Conservation (phyloP, 2,329 filamentous ascomycete species). For the Aspergillus sp. region DNA sequence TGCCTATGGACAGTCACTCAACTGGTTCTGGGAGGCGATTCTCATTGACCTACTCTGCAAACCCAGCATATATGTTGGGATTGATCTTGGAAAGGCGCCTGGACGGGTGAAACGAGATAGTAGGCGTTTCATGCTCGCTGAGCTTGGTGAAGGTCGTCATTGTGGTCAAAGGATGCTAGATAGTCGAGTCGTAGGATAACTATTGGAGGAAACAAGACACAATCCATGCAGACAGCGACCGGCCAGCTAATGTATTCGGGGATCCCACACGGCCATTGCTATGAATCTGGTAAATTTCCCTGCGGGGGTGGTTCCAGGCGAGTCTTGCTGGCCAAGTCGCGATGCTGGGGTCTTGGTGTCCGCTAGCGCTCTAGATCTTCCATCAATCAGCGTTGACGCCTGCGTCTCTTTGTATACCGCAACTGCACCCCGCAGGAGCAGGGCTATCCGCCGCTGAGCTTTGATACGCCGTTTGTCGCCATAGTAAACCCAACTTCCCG, state of each 20-base stretch:
- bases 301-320: conserved; percentile 15
- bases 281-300: conserved; percentile 24
- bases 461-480: neutral
- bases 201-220: conserved; percentile 4
- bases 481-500: neutral
- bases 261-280: conserved; percentile 4
- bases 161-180: conserved; percentile 6
- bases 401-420: neutral
- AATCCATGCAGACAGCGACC: conserved; percentile 7
- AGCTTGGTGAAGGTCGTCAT: conserved; percentile 71
- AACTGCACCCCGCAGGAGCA: neutral
- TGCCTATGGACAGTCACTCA: conserved; percentile 46
- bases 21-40: neutral
- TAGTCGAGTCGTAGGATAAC: too few relatives aligned
- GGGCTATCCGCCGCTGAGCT: neutral
- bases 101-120: conserved; percentile 55
- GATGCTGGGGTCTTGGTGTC: neutral
- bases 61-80: conserved; percentile 73
- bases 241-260: conserved; percentile 10
- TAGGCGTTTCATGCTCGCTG: conserved; percentile 49
- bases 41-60: conserved; percentile 58
- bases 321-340: neutral
- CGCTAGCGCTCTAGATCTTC: conserved; percentile 9
- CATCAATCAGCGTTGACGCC: conserved; percentile 13
- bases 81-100: conserved; percentile 65